These are phyloP conservation scores for Exophiala viscosa DNA, from an alignment of 2,329 filamentous ascomycete genomes.

Conservation along the genomic window DNA sequence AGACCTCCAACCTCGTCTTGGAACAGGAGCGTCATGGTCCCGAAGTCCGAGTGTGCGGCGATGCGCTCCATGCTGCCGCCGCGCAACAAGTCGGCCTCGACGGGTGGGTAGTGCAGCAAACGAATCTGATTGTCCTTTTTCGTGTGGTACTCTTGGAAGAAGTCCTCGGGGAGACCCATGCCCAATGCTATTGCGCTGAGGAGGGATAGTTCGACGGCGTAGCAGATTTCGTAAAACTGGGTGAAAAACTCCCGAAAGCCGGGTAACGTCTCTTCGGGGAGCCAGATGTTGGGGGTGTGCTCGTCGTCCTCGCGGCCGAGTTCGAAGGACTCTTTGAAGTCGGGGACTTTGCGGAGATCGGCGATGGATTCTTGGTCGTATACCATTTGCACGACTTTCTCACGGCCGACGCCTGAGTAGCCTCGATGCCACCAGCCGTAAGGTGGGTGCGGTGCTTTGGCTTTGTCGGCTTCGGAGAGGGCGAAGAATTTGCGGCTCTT, in stretches of 20 bases:
- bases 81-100: constrained; percentile 35
- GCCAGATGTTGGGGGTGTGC: constrained; percentile 47
- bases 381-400: constrained; percentile 21
- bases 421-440: constrained; percentile 21
- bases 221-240: constrained; percentile 41
- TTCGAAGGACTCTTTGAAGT: constrained; percentile 42
- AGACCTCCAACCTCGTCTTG: constrained; percentile 47
- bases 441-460: constrained; percentile 46
- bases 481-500: constrained; percentile 41
- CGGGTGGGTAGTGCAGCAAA: constrained; percentile 49
- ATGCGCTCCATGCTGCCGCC: constrained; percentile 28
- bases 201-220: constrained; percentile 39
- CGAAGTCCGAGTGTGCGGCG: constrained; percentile 41
- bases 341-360: constrained; percentile 16
- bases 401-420: constrained; percentile 21
- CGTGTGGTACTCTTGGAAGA: constrained; percentile 56
- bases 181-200: constrained; percentile 43
- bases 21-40: constrained; percentile 47
- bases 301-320: constrained; percentile 44
- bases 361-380: constrained; percentile 15
- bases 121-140: constrained; percentile 50
- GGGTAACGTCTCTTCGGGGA: constrained; percentile 44
- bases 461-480: constrained; percentile 45
- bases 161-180: constrained; percentile 37
- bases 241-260: constrained; percentile 41